phyloP scores from a whole-genome alignment of 108 stramenopile species.

The Skeletonema marinoi region DNA sequence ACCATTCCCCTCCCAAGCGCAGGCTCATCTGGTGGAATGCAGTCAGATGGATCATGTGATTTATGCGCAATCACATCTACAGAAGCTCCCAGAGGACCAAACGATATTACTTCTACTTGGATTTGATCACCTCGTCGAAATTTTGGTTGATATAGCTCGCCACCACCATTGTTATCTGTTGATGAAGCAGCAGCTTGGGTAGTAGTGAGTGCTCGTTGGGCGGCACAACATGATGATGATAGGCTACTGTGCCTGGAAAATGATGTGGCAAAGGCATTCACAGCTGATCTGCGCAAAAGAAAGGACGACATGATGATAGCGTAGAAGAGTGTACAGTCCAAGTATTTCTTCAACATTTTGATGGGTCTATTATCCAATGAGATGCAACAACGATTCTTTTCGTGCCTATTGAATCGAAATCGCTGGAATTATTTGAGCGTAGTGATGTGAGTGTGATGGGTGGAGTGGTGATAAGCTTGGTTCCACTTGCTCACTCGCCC shows the following conservation, averaged over 20 bases:
- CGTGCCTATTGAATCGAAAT: too few species aligned
- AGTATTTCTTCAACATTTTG: neutral
- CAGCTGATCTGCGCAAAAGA: neutral
- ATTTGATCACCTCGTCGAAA: slow-evolving; percentile 69
- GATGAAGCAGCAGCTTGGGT: neutral
- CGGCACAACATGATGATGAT: neutral
- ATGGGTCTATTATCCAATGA: neutral
- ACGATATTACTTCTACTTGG: slow-evolving; percentile 73
- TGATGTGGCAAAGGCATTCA: neutral
- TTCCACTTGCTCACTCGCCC: too few species aligned
- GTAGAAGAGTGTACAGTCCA: neutral
- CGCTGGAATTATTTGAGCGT: too few species aligned
- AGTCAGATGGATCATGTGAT: slow-evolving; percentile 57
- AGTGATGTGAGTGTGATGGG: too few species aligned
- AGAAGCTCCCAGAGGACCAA: slow-evolving; percentile 80
- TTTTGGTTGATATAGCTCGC: slow-evolving; percentile 34
- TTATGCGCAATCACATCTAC: slow-evolving; percentile 71
- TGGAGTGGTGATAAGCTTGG: too few species aligned
- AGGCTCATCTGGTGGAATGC: slow-evolving; percentile 63
- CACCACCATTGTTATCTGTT: slow-evolving; percentile 3
- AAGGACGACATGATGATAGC: neutral
- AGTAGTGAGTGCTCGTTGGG: neutral
- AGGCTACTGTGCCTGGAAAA: neutral
- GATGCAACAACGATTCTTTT: too few species aligned
- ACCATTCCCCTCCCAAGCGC: slow-evolving; percentile 75